Base-by-base conservation (phyloP, 768 basidiomycete species). In the Boletales sp. region DNA sequence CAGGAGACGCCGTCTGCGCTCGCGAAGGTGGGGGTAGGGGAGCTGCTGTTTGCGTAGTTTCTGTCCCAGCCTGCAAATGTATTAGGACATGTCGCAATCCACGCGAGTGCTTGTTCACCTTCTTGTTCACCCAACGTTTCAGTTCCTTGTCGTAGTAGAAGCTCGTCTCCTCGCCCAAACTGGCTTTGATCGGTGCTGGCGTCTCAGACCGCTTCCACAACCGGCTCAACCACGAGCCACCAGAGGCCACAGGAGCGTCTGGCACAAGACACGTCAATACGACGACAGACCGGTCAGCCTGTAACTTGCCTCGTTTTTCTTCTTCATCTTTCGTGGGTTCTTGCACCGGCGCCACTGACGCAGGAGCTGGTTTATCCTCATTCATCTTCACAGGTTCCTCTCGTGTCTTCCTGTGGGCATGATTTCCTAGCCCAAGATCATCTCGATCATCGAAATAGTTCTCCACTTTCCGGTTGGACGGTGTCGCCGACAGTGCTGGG, bases 81-180 rank as follows among this genome's bases (percentile, higher is more conserved):
- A 57, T 51, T 18, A 43, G 55, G 14, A 17, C 27, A 36, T 8
- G 35, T 38, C 31, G 5, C 29, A 2, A n/a, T 19, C 19, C 36
- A 40, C 9, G 17, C 40, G 43, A 27, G 24, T 49, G 44, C 18
- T 9, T 7, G 54, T 70, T 65, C 52, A 91, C 93, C 73, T 87
- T 93, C 70, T 88, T 94, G 67, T 97, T 94, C 24, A 99, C 85
- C 97, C 97, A 99, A 54, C 87, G 82, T 66, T 94, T 94, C 52
- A 86, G 78, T n/a, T 97, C 93, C 60, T 88, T 85, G 64, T 99
- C 97, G 64, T 90, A 99, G 61, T 91, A 87, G 73, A 98, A 95
- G 24, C 83, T 74, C 24, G 73, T 92, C 64, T 94, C 83, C 57
- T 98, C 92, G 8, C 97, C 97, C 21, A 99, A 80, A 58, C 87